Percentiles rank a stretch among this genome's conserved stretches.
phyloP scores from a whole-genome alignment of 2,329 filamentous ascomycete genomes.

The Cladophialophora chaetospira region DNA sequence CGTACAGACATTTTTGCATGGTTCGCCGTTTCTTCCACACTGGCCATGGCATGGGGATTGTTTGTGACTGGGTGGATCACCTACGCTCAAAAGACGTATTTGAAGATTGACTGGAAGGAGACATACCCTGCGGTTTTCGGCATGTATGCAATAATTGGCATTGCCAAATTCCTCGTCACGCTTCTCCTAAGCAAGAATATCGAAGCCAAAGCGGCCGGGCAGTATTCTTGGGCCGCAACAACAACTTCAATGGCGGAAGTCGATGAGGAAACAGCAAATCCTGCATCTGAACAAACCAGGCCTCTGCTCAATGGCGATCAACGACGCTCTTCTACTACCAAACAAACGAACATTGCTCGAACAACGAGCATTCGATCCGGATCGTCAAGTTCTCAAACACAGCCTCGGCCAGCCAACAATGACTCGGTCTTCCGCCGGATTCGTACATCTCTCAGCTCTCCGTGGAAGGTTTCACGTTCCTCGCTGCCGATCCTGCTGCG shows the following conservation, averaged over 20 bases:
- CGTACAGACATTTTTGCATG: constrained; percentile 65
- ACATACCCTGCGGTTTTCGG: constrained; percentile 17
- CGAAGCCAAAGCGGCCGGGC: constrained; percentile 10
- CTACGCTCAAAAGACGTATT: constrained; percentile 41
- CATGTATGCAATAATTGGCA: constrained; percentile 14
- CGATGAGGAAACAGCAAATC: constrained; percentile 24
- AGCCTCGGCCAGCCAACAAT: constrained; percentile 6
- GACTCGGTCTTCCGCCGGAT: constrained; percentile 6
- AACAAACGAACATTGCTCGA: constrained; percentile 4
- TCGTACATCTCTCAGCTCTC: constrained; percentile 25
- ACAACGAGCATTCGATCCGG: constrained; percentile 10
- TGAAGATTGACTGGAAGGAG: constrained; percentile 25
- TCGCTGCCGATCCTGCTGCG: constrained; percentile 61
- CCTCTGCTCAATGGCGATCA: constrained; percentile 6
- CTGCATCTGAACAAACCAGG: constrained; percentile 23
- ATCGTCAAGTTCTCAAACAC: background rate
- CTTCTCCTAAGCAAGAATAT: constrained; percentile 13
- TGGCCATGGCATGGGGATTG: constrained; percentile 62
- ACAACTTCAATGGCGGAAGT: constrained; percentile 6
- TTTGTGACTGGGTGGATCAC: constrained; percentile 47
- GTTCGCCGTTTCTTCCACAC: constrained; percentile 58
- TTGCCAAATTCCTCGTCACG: constrained; percentile 14
- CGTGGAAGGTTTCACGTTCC: constrained; percentile 40
- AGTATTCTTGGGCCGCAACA: constrained; percentile 19
- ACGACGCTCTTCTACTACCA: constrained; percentile 6